phyloP scores from a whole-genome alignment of 257 asterid genomes.

The Mentha longifolia region DNA sequence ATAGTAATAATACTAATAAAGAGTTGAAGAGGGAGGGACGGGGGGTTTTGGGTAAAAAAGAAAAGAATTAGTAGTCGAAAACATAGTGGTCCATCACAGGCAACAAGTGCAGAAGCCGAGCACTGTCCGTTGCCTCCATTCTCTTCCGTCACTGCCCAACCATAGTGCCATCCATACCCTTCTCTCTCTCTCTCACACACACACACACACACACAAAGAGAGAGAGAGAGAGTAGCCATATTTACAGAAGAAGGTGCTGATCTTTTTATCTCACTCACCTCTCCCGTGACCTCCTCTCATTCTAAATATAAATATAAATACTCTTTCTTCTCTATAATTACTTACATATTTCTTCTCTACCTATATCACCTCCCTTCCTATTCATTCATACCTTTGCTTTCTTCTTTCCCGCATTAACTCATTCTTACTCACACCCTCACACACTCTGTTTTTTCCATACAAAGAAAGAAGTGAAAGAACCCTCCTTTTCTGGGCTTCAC shows the following conservation, averaged over 20 bases:
- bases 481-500: too few species aligned
- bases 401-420: neutral
- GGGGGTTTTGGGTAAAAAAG: conserved; percentile 35
- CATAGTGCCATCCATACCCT: too few species aligned
- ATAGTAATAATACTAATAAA: too few species aligned
- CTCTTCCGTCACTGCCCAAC: conserved; percentile 20
- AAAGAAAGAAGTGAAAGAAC: too few species aligned
- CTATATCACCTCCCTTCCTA: neutral
- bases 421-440: neutral
- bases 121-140: conserved; percentile 46
- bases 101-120: conserved; percentile 37
- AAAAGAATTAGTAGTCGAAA: neutral
- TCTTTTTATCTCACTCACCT: neutral
- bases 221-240: neutral
- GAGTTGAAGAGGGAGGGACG: too few species aligned
- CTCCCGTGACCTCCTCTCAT: conserved; percentile 2
- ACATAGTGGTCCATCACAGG: conserved; percentile 45
- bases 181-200: too few species aligned
- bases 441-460: conserved; percentile 22
- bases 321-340: conserved; percentile 37
- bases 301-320: conserved; percentile 36
- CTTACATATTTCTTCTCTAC: conserved; percentile 35
- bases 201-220: too few species aligned
- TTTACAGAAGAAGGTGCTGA: neutral
- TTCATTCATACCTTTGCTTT: neutral